Conservation (phyloP, 2,329 filamentous ascomycete species). For the Magnaporthiopsis poae region DNA sequence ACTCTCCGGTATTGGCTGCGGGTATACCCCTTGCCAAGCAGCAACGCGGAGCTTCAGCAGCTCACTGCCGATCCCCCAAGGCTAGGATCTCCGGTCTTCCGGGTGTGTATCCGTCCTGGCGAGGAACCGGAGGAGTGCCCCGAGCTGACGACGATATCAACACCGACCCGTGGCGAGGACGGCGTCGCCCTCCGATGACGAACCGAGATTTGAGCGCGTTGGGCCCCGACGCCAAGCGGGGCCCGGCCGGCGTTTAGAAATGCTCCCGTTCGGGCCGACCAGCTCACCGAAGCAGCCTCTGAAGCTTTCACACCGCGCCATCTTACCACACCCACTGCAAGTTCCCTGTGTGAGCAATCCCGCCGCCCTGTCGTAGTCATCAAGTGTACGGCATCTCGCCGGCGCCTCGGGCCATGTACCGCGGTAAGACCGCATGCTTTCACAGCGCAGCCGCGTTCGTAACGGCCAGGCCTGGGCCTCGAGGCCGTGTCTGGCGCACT, state of each 20-base stretch:
- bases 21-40: too few species aligned
- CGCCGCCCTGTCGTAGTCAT: conserved; percentile 32
- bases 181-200: not conserved
- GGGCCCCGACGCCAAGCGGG: conserved; percentile 11
- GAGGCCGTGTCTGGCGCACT: conserved; percentile 28
- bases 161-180: not conserved
- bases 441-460: conserved; percentile 26
- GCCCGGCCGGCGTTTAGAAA: conserved; percentile 27
- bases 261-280: conserved; percentile 39
- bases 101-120: not conserved
- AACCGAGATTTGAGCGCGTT: not conserved
- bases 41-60: not conserved
- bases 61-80: not conserved
- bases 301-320: conserved; percentile 29
- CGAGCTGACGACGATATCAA: not conserved
- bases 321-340: conserved; percentile 25
- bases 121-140: not conserved
- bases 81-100: not conserved
- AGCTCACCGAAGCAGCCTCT: conserved; percentile 33
- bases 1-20: not conserved
- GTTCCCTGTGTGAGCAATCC: conserved; percentile 29
- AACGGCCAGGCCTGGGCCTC: conserved; percentile 35
- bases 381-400: conserved; percentile 33
- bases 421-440: conserved; percentile 29
- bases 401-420: conserved; percentile 33